Percentiles rank a stretch among this genome's conserved stretches.
Evolutionary conservation across 768 basidiomycete genomes (phyloP).

Genomic region (Fomitopsis serialis): DNA sequence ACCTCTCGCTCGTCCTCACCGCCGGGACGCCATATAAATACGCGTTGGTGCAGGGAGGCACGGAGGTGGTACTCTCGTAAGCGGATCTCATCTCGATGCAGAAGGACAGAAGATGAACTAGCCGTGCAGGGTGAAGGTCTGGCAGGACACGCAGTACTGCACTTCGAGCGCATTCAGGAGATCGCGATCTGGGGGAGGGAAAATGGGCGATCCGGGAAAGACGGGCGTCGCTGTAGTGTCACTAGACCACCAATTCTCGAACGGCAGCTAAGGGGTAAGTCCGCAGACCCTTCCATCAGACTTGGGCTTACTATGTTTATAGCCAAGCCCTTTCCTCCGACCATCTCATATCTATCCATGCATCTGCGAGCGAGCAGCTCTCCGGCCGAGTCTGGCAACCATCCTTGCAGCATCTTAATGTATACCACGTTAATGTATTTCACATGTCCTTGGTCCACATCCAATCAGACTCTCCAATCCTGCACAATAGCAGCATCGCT

Average conservation of each 20-base stretch:
- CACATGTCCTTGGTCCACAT: background rate
- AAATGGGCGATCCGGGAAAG: background rate
- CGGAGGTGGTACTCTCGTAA: constrained; percentile 41
- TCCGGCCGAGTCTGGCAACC: too few species aligned
- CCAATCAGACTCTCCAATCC: constrained; percentile 3
- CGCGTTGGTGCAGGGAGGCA: constrained; percentile 32
- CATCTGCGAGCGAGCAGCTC: too few species aligned
- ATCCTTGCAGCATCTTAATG: background rate
- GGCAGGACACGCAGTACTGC: constrained; percentile 38
- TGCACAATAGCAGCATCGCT: constrained; percentile 20
- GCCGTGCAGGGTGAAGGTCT: constrained; percentile 34
- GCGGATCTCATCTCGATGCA: constrained; percentile 15
- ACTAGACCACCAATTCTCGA: background rate
- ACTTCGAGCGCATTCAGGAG: constrained; percentile 20
- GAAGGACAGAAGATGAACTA: background rate
- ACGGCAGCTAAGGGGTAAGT: background rate
- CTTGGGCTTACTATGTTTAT: background rate
- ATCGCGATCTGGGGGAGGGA: background rate
- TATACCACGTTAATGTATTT: background rate
- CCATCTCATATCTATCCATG: background rate
- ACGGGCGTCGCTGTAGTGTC: constrained; percentile 1
- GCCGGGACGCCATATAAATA: constrained; percentile 47
- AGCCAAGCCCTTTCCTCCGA: background rate
- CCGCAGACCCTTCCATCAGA: background rate
- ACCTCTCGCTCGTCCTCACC: constrained; percentile 41